phyloP scores from a whole-genome alignment of 495 filamentous ascomycete genomes.

The Penicillium bialowiezense region DNA sequence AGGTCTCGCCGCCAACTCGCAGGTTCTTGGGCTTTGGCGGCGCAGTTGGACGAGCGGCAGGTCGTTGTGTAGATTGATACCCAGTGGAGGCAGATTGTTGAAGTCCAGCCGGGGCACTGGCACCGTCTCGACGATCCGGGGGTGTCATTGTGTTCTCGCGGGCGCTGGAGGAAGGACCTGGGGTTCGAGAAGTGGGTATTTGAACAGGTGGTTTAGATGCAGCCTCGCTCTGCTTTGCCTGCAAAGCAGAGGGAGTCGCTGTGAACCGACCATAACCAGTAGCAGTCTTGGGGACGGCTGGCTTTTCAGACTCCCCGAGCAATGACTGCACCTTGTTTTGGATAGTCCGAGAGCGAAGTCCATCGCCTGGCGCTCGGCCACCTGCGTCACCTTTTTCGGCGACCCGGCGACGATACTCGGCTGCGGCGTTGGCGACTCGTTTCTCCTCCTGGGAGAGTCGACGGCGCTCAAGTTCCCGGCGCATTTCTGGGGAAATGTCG shows the following conservation, averaged over 20 bases:
- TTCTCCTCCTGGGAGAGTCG: slow-evolving; percentile 86
- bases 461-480: slow-evolving; percentile 82
- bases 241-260: slow-evolving; percentile 46
- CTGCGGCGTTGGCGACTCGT: slow-evolving; percentile 87
- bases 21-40: slow-evolving; percentile 63
- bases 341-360: slow-evolving; percentile 69
- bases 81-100: slow-evolving; percentile 20
- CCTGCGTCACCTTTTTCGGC: slow-evolving; percentile 59
- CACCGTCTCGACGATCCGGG: slow-evolving; percentile 14
- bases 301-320: slow-evolving; percentile 72
- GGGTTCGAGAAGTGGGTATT: slow-evolving; percentile 14
- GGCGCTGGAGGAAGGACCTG: slow-evolving; percentile 19
- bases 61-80: slow-evolving; percentile 24
- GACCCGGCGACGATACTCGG: slow-evolving; percentile 79
- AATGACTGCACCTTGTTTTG: slow-evolving; percentile 86
- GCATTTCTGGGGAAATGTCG: slow-evolving; percentile 82
- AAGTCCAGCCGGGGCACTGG: slow-evolving; percentile 16
- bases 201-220: slow-evolving; percentile 1
- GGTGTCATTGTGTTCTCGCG: slow-evolving; percentile 12
- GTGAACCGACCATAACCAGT: slow-evolving; percentile 87
- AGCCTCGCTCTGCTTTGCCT: slow-evolving; percentile 35
- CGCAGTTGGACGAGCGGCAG: slow-evolving; percentile 41
- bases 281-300: slow-evolving; percentile 65
- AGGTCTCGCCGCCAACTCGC: slow-evolving; percentile 40
- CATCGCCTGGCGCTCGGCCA: slow-evolving; percentile 41